Evolutionary conservation across 306 rosid species (phyloP).

Genomic region (Malus orientalis): DNA sequence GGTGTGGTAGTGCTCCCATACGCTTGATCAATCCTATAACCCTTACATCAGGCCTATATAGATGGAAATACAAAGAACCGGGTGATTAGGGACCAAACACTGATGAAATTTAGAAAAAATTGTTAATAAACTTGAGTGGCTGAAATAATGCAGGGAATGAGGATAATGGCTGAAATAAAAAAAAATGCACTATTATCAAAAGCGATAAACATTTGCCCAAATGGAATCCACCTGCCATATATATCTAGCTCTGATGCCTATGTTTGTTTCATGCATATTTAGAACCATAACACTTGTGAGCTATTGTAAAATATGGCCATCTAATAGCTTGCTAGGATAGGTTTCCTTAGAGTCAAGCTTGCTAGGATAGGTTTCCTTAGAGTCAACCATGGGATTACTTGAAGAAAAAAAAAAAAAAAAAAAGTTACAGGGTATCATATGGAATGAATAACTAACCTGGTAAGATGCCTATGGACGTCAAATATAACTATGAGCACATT

Average conservation of each 20-base stretch:
- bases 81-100: not conserved
- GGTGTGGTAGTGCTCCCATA: conserved; percentile 56
- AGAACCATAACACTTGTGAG: not conserved
- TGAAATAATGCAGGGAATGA: not conserved
- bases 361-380: not conserved
- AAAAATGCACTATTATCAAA: not conserved
- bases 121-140: too few species aligned
- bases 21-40: conserved; percentile 64
- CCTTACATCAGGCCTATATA: conserved; percentile 71
- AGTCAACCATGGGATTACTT: not conserved
- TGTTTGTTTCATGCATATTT: not conserved
- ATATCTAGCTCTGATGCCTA: not conserved
- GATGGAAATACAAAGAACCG: conserved; percentile 9
- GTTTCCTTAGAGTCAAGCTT: not conserved
- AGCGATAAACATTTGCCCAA: not conserved
- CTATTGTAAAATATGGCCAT: not conserved
- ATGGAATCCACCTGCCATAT: not conserved
- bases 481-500: conserved; percentile 80
- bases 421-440: not conserved
- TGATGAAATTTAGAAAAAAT: not conserved
- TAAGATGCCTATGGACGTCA: conserved; percentile 88
- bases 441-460: conserved; percentile 41
- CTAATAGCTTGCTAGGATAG: not conserved
- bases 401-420: not conserved
- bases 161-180: not conserved